Conservation (phyloP, 1,139 yeast species). For the Candida sanyaensis region DNA sequence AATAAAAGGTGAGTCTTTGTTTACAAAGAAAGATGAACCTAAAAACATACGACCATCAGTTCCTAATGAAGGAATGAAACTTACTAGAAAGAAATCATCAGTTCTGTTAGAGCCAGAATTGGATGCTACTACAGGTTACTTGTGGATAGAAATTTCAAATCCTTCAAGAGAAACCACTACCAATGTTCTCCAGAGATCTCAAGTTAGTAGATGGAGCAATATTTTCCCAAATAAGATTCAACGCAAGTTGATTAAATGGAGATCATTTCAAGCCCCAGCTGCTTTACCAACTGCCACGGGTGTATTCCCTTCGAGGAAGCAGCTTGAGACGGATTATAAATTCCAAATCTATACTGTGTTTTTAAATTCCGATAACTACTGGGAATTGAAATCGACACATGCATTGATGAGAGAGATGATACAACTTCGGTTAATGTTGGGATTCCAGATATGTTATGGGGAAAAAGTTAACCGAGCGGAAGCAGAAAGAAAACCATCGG, state of each 20-base stretch:
- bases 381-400: constrained; percentile 53
- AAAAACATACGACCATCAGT: background rate
- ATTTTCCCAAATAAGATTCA: constrained; percentile 74
- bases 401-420: constrained; percentile 86
- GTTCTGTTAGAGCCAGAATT: constrained; percentile 9
- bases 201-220: constrained; percentile 73
- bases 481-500: constrained; percentile 58
- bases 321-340: constrained; percentile 63
- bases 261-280: constrained; percentile 90
- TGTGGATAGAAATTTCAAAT: constrained; percentile 70
- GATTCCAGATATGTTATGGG: constrained; percentile 88
- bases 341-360: constrained; percentile 67
- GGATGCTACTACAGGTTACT: constrained; percentile 23
- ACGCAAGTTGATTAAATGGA: constrained; percentile 81
- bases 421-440: constrained; percentile 75
- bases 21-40: constrained; percentile 9
- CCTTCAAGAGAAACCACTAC: constrained; percentile 63
- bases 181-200: constrained; percentile 44
- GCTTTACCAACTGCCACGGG: constrained; percentile 82
- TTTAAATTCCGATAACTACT: constrained; percentile 53
- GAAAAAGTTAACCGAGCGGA: constrained; percentile 67
- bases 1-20: constrained; percentile 14
- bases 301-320: constrained; percentile 68
- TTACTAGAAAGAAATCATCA: constrained; percentile 9
- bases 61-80: constrained; percentile 1